Base-by-base conservation (phyloP, 805 yeast species). In the Wickerhamomyces queroliae region DNA sequence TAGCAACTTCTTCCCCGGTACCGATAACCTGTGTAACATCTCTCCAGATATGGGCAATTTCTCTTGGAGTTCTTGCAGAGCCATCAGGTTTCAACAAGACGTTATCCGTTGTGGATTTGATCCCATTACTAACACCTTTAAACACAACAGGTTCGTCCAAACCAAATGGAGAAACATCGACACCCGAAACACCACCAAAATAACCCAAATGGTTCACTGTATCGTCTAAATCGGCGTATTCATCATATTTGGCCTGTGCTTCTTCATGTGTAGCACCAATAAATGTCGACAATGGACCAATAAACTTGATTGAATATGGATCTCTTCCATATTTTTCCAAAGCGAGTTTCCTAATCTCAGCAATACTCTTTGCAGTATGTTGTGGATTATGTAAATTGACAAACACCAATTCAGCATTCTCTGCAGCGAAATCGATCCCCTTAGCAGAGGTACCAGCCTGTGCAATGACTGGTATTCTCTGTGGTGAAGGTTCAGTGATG, bases 121-220 rank as follows among this genome's bases (percentile, higher is more conserved):
- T 58, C 6, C 66, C 65, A 39, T 62, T 53, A 13, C 56, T 53
- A 9, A 54, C 54, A 35, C 56, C 55, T 15, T 55, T 55, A 28
- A 51, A 47, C 3, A 45, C 47, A 19, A 68, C 48, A 28, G 63
- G 67, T 37, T 67, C 67, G 23, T 65, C 69, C 38, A 55, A 51
- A 11, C 47, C 56, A 43, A 48, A 64, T 31, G 56, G 50, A 15
- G 62, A 55, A 29, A 67, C 54, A 36, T 69, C 72, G 38, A 67
- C 55, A 6, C 70, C 71, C 2, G 70, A 65, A 64, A 69, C 65
- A n/a, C 74, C 74, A 16, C 71, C 58, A 45, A 69, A 69, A 32
- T 66, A 53, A 1, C 66, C 68, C 5, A 62, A 66, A 37, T 63
- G 66, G 8, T 68, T 69, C 35, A 61, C 67, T 11, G 52, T 29